Conservation (phyloP, 768 basidiomycete genomes). For the Rhodosporidiobolus odoratus region DNA sequence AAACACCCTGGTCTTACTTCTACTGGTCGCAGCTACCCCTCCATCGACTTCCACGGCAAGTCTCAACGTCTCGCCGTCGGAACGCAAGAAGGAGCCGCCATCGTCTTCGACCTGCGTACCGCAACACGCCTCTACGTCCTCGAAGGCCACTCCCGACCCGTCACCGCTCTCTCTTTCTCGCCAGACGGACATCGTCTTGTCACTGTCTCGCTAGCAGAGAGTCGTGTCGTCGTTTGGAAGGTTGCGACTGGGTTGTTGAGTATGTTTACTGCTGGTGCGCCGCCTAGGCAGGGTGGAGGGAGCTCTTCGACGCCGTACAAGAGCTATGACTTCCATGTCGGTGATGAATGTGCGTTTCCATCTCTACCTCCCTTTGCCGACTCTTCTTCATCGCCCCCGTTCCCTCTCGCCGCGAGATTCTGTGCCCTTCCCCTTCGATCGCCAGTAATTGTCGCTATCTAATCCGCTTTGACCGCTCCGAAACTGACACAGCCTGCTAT, state of each 20-base stretch:
- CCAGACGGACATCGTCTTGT: slow-evolving; percentile 86
- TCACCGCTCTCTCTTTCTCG: slow-evolving; percentile 83
- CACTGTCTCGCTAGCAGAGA: slow-evolving; percentile 79
- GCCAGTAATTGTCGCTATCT: no score
- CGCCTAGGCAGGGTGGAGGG: slow-evolving; percentile 70
- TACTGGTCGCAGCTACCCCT: slow-evolving; percentile 51
- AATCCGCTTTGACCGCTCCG: no score
- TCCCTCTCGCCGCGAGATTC: no score
- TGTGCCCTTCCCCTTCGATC: slow-evolving; percentile 7
- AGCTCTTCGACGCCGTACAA: slow-evolving; percentile 77
- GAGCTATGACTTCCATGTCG: slow-evolving; percentile 75
- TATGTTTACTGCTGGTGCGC: slow-evolving; percentile 74
- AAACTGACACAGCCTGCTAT: background rate
- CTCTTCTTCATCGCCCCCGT: no score
- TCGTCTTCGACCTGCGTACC: slow-evolving; percentile 95
- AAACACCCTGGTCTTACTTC: no score
- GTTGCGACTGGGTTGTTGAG: slow-evolving; percentile 83
- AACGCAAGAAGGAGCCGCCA: slow-evolving; percentile 84
- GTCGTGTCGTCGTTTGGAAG: slow-evolving; percentile 85
- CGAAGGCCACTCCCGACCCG: slow-evolving; percentile 67
- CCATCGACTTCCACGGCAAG: slow-evolving; percentile 83
- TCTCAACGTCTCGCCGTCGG: slow-evolving; percentile 88
- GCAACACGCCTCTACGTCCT: slow-evolving; percentile 91
- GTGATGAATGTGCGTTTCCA: slow-evolving; percentile 63
- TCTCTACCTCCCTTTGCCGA: background rate